A percentile compares a stretch with the other conserved stretches of the same genome.
Conservation (phyloP, 2,329 filamentous ascomycete species). For the Penicillium decumbens region DNA sequence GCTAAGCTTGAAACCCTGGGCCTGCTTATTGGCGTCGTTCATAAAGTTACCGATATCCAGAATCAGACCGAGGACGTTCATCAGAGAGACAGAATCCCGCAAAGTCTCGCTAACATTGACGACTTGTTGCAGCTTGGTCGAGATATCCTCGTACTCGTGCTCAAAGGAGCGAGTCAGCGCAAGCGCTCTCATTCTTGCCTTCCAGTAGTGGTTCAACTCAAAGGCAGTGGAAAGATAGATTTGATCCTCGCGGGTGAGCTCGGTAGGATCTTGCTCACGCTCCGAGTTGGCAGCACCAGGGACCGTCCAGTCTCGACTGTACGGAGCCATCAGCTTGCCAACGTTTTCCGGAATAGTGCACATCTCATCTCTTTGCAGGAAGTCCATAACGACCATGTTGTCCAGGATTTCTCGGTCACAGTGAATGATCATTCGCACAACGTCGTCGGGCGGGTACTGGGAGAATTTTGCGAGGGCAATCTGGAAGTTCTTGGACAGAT, state of each 20-base stretch:
- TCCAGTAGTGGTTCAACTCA: conserved; percentile 97
- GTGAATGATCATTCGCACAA: conserved; percentile 91
- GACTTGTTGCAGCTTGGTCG: conserved; percentile 77
- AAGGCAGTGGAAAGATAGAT: conserved; percentile 90
- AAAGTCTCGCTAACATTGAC: conserved; percentile 82
- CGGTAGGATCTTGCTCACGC: conserved; percentile 78
- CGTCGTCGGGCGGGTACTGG: conserved; percentile 72
- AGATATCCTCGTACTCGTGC: conserved; percentile 85
- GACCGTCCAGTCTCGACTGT: conserved; percentile 94
- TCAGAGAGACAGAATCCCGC: conserved; percentile 83
- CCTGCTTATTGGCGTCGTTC: conserved; percentile 99
- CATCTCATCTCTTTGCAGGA: conserved; percentile 85
- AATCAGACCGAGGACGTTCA: conserved; percentile 94
- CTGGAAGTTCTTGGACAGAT: conserved; percentile 84
- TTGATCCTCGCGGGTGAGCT: conserved; percentile 92
- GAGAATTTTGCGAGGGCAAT: conserved; percentile 94
- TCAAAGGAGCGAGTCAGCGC: conserved; percentile 79
- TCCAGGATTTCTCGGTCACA: conserved; percentile 86
- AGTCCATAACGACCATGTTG: conserved; percentile 92
- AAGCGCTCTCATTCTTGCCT: conserved; percentile 89
- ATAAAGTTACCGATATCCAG: conserved; percentile 99
- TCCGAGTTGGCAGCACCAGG: conserved; percentile 71
- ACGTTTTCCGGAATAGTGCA: conserved; percentile 90
- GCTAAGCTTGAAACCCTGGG: conserved; percentile 93
- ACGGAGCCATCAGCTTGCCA: conserved; percentile 85